These are phyloP conservation scores for Debaryomyces nepalensis DNA, from an alignment of 1,139 yeast species.

Conservation along the genomic window DNA sequence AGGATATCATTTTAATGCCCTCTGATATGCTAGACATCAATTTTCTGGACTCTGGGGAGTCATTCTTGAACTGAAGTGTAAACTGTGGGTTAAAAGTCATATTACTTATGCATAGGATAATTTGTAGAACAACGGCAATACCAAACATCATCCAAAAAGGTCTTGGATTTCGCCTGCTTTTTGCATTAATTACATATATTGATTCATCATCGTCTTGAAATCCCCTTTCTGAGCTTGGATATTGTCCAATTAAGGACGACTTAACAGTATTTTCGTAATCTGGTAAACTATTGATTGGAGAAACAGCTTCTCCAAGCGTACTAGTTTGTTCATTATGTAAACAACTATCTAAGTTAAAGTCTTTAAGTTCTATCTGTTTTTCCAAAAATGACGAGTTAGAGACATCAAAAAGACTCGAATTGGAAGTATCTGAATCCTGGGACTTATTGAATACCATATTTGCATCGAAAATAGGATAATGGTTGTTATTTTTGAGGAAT, in stretches of 20 bases:
- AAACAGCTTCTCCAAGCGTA: background rate
- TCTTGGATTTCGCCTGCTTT: background rate
- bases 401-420: background rate
- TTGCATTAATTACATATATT: background rate
- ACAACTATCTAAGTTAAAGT: background rate
- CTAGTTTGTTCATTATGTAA: constrained; percentile 2
- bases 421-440: background rate
- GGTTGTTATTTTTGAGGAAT: background rate
- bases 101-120: background rate
- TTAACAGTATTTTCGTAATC: background rate
- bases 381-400: background rate
- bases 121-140: constrained; percentile 4
- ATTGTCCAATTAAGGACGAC: background rate
- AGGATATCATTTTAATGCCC: constrained; percentile 56
- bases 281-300: background rate
- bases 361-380: constrained; percentile 2
- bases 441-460: constrained; percentile 3
- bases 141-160: background rate
- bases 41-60: constrained; percentile 38
- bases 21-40: constrained; percentile 49
- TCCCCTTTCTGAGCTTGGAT: background rate
- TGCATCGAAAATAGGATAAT: background rate
- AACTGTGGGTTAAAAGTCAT: constrained; percentile 40
- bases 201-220: constrained; percentile 1
- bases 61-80: constrained; percentile 41